Conservation (phyloP, 306 rosid genomes). For the Lathyrus aphaca region DNA sequence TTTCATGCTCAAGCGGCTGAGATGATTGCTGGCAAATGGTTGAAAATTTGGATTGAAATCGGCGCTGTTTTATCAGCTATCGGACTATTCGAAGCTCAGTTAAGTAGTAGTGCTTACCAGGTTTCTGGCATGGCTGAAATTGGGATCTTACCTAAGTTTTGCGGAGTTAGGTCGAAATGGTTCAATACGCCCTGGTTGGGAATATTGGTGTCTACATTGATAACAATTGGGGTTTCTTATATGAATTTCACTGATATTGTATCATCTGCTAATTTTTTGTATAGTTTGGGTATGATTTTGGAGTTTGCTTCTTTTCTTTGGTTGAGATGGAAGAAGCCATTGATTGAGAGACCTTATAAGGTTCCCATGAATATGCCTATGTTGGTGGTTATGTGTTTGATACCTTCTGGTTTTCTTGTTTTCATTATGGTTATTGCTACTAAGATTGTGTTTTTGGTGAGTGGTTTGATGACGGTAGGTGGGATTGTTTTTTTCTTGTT, state of each 20-base stretch:
- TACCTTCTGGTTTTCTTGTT: slow-evolving; percentile 57
- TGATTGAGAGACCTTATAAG: slow-evolving; percentile 45
- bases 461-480: slow-evolving; percentile 48
- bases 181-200: slow-evolving; percentile 76
- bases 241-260: slow-evolving; percentile 46
- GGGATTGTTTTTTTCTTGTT: slow-evolving; percentile 54
- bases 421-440: slow-evolving; percentile 54
- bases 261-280: slow-evolving; percentile 55
- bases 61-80: slow-evolving; percentile 63
- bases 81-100: slow-evolving; percentile 68
- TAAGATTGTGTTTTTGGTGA: slow-evolving; percentile 48
- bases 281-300: slow-evolving; percentile 62
- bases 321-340: slow-evolving; percentile 57
- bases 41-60: slow-evolving; percentile 52
- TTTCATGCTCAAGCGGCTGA: slow-evolving; percentile 60
- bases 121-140: slow-evolving; percentile 69
- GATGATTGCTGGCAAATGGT: slow-evolving; percentile 60
- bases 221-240: slow-evolving; percentile 50
- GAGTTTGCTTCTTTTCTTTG: slow-evolving; percentile 65
- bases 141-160: slow-evolving; percentile 54
- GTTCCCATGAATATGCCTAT: slow-evolving; percentile 53
- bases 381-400: slow-evolving; percentile 50
- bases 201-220: slow-evolving; percentile 46
- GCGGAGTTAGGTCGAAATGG: slow-evolving; percentile 41
- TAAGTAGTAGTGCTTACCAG: slow-evolving; percentile 69